Evolutionary conservation across 2,329 filamentous ascomycete genomes (phyloP).

Genomic region (Phialophora verrucosa): DNA sequence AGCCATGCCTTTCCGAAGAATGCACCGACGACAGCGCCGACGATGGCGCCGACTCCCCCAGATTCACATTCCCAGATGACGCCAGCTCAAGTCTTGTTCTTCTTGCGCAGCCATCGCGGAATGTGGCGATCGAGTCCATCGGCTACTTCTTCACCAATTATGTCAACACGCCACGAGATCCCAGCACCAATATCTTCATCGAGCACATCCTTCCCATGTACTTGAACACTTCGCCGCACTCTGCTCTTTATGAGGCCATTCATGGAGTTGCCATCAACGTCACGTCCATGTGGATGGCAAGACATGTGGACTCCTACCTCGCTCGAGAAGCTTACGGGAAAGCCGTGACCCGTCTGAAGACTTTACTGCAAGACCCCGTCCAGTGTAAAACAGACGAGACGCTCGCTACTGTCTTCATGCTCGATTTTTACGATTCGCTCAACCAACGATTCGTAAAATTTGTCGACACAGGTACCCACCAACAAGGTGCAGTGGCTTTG

Average conservation of each 20-base stretch:
- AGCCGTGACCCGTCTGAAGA: slow-evolving; percentile 24
- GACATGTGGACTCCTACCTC: slow-evolving; percentile 22
- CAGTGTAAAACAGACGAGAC: slow-evolving; percentile 26
- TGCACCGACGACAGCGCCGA: background rate
- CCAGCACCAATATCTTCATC: slow-evolving; percentile 34
- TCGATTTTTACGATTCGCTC: slow-evolving; percentile 35
- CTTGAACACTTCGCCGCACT: slow-evolving; percentile 20
- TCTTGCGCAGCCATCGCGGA: slow-evolving; percentile 22
- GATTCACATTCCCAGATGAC: background rate
- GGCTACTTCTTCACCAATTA: slow-evolving; percentile 35
- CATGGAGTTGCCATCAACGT: slow-evolving; percentile 30
- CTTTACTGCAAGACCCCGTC: slow-evolving; percentile 22
- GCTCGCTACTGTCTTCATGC: slow-evolving; percentile 34
- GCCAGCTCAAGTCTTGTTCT: background rate
- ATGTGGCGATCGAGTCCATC: slow-evolving; percentile 26
- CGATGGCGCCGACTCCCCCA: background rate
- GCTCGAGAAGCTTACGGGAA: slow-evolving; percentile 25
- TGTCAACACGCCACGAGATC: slow-evolving; percentile 34
- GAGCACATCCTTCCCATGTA: slow-evolving; percentile 33
- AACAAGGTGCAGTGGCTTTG: slow-evolving; percentile 33
- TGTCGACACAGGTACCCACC: slow-evolving; percentile 30
- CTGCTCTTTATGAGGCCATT: slow-evolving; percentile 26
- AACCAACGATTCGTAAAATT: slow-evolving; percentile 30
- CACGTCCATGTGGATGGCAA: slow-evolving; percentile 32
- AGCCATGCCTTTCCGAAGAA: background rate